Conservation (phyloP, 495 filamentous ascomycete species). For the Penicillium steckii region DNA sequence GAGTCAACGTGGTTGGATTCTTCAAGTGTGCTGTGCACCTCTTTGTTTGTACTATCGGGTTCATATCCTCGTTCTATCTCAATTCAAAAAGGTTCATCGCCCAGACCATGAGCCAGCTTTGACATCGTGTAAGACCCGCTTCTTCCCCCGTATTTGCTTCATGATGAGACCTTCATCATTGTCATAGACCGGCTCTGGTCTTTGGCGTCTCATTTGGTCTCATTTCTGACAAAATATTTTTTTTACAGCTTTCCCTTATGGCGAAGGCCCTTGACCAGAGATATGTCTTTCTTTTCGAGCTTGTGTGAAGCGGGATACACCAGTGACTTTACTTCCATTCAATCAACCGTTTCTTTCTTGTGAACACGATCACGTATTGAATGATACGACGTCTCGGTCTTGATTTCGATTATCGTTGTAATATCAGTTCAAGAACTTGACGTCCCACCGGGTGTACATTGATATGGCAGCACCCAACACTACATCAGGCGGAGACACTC, state of each 20-base stretch:
- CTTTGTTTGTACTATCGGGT: neutral
- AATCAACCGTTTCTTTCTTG: slow-evolving; percentile 28
- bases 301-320: slow-evolving; percentile 48
- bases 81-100: slow-evolving; percentile 17
- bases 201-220: neutral
- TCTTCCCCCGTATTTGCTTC: neutral
- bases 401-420: slow-evolving; percentile 16
- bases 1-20: neutral
- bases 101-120: slow-evolving; percentile 31
- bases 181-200: neutral
- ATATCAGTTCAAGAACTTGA: slow-evolving; percentile 16
- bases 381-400: slow-evolving; percentile 18
- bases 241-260: slow-evolving; percentile 42
- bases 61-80: slow-evolving; percentile 8
- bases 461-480: slow-evolving; percentile 38
- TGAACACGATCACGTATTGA: slow-evolving; percentile 24
- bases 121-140: slow-evolving; percentile 27
- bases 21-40: neutral
- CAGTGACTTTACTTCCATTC: slow-evolving; percentile 40
- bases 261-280: slow-evolving; percentile 52
- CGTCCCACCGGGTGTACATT: slow-evolving; percentile 12
- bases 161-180: neutral
- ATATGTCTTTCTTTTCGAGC: slow-evolving; percentile 51
- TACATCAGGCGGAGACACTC: slow-evolving; percentile 28
- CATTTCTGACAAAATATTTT: slow-evolving; percentile 3